phyloP scores from a whole-genome alignment of 106 monocot genomes.

The Phalaenopsis aphrodite region DNA sequence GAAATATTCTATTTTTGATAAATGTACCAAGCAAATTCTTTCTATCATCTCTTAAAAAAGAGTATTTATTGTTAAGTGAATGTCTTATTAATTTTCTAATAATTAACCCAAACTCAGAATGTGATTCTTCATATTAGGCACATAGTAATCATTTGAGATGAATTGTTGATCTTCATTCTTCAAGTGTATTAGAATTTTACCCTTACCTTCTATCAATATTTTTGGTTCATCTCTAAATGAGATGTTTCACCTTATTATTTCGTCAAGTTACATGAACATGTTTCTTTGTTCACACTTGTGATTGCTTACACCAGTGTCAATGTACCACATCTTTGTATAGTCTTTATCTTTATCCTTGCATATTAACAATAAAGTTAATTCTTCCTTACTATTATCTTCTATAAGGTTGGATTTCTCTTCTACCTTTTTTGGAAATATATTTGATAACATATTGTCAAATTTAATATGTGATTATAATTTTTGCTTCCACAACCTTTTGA shows the following conservation, averaged over 20 bases:
- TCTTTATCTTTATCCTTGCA: not conserved
- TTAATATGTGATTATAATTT: slow-evolving; percentile 1
- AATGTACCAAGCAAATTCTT: slow-evolving; percentile 1
- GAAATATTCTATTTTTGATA: slow-evolving; percentile 13
- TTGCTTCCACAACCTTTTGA: not conserved
- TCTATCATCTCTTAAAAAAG: slow-evolving; percentile 11
- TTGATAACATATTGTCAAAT: slow-evolving; percentile 8
- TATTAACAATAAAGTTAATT: not conserved
- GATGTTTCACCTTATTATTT: not conserved
- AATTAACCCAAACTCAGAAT: slow-evolving; percentile 16
- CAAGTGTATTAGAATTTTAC: slow-evolving; percentile 5
- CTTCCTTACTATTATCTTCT: not conserved
- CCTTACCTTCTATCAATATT: not conserved
- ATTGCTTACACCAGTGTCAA: not conserved
- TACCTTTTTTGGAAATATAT: not conserved
- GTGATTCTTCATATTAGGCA: slow-evolving; percentile 12
- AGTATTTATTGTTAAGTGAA: slow-evolving; percentile 3
- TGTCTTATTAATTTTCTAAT: not conserved
- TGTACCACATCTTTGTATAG: not conserved
- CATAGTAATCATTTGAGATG: not conserved
- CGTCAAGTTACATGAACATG: not conserved
- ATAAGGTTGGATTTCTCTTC: not conserved
- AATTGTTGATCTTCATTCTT: not conserved
- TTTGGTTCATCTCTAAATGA: slow-evolving; percentile 5
- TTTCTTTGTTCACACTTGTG: not conserved